Evolutionary conservation across 306 rosid species (phyloP), one percentile per base, ranked within the genome.

Genomic region (Dalbergia cultrata): DNA sequence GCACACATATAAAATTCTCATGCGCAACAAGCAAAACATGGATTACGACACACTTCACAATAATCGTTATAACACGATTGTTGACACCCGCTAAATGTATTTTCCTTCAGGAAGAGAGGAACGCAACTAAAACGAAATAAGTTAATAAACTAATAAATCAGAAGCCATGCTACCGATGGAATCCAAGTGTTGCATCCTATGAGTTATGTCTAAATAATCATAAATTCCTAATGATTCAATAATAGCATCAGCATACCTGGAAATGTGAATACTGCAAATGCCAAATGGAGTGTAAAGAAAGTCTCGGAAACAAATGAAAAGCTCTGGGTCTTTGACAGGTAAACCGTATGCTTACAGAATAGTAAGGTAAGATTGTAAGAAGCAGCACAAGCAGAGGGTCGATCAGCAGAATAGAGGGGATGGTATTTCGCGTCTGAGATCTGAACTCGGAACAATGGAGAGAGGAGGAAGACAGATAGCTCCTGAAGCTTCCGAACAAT

Each of bases 401-500:
- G 11, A 0, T 18, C 4, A 7, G 65, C 9, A 18, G 43, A 63
- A 31, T 3, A 8, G 52, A 34, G 5, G 21, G 33, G 60, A 63
- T 8, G 26, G 45, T 14, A 9, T 47, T 26, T 11, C 13, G 5
- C 19, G 19, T 52, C 18, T 62, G 64, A 54, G 35, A n/a, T 17
- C 35, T 37, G 22, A 21, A 59, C 9, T 9, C 9, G 6, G 11
- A 26, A 16, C 37, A 63, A 33, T 17, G 10, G 53, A 26, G 6
- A 11, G 13, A 49, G 5, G 1, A 65, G 41, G 22, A 62, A 75
- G 5, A 7, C 5, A 41, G 67, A 69, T 11, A 0, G n/a, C 31
- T 82, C 86, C 62, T 10, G 82, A 82, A 52, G 47, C 60, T 65
- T 81, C 61, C 5, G 4, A 37, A 47, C 12, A 21, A 3, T 22